These are phyloP conservation scores for Penicillium egyptiacum DNA, from an alignment of 495 filamentous ascomycete genomes.

Conservation along the genomic window DNA sequence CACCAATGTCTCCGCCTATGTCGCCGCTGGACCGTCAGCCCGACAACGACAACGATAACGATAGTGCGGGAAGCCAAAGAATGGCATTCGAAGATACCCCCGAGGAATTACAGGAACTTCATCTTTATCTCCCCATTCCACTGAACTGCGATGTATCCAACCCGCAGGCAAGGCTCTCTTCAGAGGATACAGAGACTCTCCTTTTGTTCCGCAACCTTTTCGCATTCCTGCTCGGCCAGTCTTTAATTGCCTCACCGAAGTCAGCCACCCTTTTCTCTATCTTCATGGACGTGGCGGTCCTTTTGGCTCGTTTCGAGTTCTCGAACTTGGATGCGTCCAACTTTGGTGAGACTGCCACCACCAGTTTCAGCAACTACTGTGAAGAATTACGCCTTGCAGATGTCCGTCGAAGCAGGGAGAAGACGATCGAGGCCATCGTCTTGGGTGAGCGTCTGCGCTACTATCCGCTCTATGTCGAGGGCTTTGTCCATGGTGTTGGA, in stretches of 20 bases:
- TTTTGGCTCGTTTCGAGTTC: slow-evolving; percentile 74
- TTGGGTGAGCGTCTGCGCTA: slow-evolving; percentile 84
- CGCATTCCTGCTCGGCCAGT: slow-evolving; percentile 78
- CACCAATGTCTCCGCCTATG: slow-evolving; percentile 44
- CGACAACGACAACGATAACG: slow-evolving; percentile 41
- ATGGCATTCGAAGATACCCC: slow-evolving; percentile 44
- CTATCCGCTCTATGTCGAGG: slow-evolving; percentile 81
- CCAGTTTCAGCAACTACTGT: slow-evolving; percentile 73
- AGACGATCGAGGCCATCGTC: slow-evolving; percentile 86
- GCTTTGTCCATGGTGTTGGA: slow-evolving; percentile 89
- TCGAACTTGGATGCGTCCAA: slow-evolving; percentile 77
- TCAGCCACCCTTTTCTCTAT: slow-evolving; percentile 70
- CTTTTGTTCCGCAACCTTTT: slow-evolving; percentile 86
- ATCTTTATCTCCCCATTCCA: slow-evolving; percentile 69
- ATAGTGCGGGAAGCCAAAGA: slow-evolving; percentile 44
- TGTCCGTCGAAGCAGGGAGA: slow-evolving; percentile 78
- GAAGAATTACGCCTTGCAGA: slow-evolving; percentile 76
- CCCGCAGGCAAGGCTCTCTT: slow-evolving; percentile 37
- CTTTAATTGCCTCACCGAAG: slow-evolving; percentile 72
- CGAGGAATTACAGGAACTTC: slow-evolving; percentile 55
- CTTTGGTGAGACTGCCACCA: slow-evolving; percentile 75
- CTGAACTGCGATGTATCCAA: slow-evolving; percentile 51
- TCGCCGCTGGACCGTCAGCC: slow-evolving; percentile 32
- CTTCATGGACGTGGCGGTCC: slow-evolving; percentile 66
- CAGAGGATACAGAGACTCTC: slow-evolving; percentile 65